Evolutionary conservation across 2,329 filamentous ascomycete genomes (phyloP), one percentile per base, ranked within the genome.

Genomic region (Thelonectria olida): DNA sequence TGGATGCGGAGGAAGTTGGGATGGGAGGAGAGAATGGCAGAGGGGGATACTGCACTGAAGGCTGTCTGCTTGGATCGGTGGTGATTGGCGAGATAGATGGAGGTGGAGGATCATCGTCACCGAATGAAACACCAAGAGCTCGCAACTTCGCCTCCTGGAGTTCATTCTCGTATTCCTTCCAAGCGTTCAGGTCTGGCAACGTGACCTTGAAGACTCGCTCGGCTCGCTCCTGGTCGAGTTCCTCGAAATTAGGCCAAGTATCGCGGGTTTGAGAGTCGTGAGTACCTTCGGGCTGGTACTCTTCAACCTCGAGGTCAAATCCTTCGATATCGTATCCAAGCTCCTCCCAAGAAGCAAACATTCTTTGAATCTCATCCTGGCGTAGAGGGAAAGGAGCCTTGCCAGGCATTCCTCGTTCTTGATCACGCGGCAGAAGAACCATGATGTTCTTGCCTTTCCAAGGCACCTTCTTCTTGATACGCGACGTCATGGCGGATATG

Each of bases 91-190:
- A 95, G 66, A 90, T 84, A 4, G 88, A 87, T 41, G 83, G 79
- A 4, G 85, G 80, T 62, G 85, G 79, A 25, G 88, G 87, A 52
- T 96, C 92, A 6, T 93, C 90, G 49, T 90, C 88, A 34, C 89
- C 92, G 62, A 92, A 84, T 17, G 88, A 93, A 12, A 98, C 96
- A 66, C 96, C 96, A 56, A 99, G 84, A 51, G 95, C 94, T 63
- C 93, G 89, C 53, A 99, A 83, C 79, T 97, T 99, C 62, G 95
- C 93, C 79, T 99, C 96, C 68, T 92, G 89, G 34, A 98, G 81
- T 67, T 91, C 90, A 55, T 91, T 86, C 60, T 94, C 91, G 76
- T 98, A 97, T 23, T 88, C 83, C 72, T 92, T 90, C 86, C 86
- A 88, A 1, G 85, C 84, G 74, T 89, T 88, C 64, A 90, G 79